These are phyloP conservation scores for Cynara cardunculus DNA, from an alignment of 129 eudicot genomes.

Conservation along the genomic window DNA sequence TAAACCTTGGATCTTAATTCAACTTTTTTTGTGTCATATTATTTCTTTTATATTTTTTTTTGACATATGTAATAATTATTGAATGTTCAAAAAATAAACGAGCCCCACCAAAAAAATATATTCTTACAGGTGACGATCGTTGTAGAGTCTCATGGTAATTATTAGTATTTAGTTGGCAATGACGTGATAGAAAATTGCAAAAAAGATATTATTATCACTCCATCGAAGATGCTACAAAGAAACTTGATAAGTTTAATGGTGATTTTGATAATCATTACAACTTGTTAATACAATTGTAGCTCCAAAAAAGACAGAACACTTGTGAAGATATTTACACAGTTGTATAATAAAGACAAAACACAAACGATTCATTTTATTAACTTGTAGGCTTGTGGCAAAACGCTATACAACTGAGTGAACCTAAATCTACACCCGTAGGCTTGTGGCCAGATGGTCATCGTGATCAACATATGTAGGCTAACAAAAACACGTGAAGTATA, in stretches of 20 bases:
- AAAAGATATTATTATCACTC: too few species aligned
- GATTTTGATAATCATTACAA: neutral
- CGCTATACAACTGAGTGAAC: neutral
- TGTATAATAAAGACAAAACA: slow-evolving; percentile 7
- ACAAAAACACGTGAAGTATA: slow-evolving; percentile 1
- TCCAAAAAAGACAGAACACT: slow-evolving; percentile 2
- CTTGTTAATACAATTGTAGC: neutral
- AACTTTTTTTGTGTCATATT: too few species aligned
- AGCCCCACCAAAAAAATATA: too few species aligned
- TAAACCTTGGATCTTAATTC: too few species aligned
- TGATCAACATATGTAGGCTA: neutral
- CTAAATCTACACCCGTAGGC: slow-evolving; percentile 1
- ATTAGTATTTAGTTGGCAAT: too few species aligned
- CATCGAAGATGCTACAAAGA: too few species aligned
- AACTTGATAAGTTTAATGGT: neutral
- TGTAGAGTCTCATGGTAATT: too few species aligned
- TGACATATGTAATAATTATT: too few species aligned
- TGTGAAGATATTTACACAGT: slow-evolving; percentile 9
- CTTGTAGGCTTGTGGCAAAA: slow-evolving; percentile 12
- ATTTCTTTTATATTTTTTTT: too few species aligned
- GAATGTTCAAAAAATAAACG: too few species aligned
- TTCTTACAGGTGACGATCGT: too few species aligned
- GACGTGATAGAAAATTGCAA: too few species aligned
- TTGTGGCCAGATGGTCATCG: neutral
- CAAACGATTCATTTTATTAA: neutral